These are phyloP conservation scores for Prunus armeniaca DNA, from an alignment of 306 rosid species.

Conservation along the genomic window DNA sequence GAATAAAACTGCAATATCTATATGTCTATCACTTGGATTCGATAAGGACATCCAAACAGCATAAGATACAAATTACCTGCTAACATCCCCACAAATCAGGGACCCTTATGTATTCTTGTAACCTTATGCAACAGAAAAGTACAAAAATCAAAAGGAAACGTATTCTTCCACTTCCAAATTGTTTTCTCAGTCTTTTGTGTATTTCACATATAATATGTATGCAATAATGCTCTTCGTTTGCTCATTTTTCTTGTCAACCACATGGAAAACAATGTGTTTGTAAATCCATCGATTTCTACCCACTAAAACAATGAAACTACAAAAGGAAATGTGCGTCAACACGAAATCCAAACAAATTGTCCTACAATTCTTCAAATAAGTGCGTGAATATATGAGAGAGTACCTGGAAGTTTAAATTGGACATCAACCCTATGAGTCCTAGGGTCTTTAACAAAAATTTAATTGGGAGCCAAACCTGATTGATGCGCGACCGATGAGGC, in stretches of 20 bases:
- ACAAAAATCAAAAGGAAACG: too few species aligned
- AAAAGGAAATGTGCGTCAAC: neutral
- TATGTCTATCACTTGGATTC: too few species aligned
- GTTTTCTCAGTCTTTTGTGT: too few species aligned
- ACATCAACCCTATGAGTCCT: neutral
- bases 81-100: too few species aligned
- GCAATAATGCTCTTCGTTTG: neutral
- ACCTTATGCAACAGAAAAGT: too few species aligned
- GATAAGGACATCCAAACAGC: too few species aligned
- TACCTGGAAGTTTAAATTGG: neutral
- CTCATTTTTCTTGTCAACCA: neutral
- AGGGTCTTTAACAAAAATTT: constrained; percentile 22
- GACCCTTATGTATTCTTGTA: too few species aligned
- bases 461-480: constrained; percentile 51
- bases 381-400: neutral
- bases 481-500: constrained; percentile 62
- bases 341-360: neutral
- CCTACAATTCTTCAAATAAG: neutral
- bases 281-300: neutral
- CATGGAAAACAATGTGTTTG: neutral
- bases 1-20: neutral
- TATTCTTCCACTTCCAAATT: too few species aligned
- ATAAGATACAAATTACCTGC: too few species aligned
- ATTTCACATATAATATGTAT: too few species aligned
- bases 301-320: neutral